These are phyloP conservation scores for Kwoniella botswanensis DNA, from an alignment of 768 basidiomycete genomes.

Conservation along the genomic window DNA sequence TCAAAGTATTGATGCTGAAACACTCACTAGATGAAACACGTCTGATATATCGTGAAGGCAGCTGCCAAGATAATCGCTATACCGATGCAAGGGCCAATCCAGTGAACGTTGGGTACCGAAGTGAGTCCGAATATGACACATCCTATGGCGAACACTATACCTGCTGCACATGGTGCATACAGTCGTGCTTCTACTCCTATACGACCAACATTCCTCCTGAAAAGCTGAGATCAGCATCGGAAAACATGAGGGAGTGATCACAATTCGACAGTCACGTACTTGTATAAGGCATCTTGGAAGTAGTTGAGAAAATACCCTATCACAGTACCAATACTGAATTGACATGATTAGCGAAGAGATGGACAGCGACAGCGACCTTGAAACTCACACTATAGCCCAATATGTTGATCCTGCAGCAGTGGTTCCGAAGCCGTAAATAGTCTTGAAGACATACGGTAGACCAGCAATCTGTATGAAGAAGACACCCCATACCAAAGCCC, in stretches of 20 bases:
- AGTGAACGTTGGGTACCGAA: slow-evolving; percentile 64
- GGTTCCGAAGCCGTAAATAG: slow-evolving; percentile 67
- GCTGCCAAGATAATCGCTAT: slow-evolving; percentile 62
- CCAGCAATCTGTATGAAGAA: slow-evolving; percentile 68
- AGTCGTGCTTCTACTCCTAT: slow-evolving; percentile 55
- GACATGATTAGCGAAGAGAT: neutral
- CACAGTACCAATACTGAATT: slow-evolving; percentile 38
- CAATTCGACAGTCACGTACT: slow-evolving; percentile 4
- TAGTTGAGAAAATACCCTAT: slow-evolving; percentile 42
- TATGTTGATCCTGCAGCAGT: slow-evolving; percentile 70
- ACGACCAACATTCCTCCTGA: slow-evolving; percentile 37
- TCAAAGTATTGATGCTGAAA: neutral
- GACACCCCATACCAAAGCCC: slow-evolving; percentile 74
- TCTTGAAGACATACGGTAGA: slow-evolving; percentile 63
- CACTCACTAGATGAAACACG: slow-evolving; percentile 62
- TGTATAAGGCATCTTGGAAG: slow-evolving; percentile 49
- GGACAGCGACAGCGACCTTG: neutral
- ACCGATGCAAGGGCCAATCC: slow-evolving; percentile 70
- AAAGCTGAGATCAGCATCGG: neutral
- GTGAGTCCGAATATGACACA: slow-evolving; percentile 74
- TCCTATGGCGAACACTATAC: slow-evolving; percentile 49
- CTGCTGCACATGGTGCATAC: slow-evolving; percentile 51
- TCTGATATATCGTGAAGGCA: slow-evolving; percentile 23
- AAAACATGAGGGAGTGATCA: neutral
- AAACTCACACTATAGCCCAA: slow-evolving; percentile 61